These are phyloP conservation scores for Globisporangium carolinianum DNA, from an alignment of 352 stramenopile species.

Conservation along the genomic window DNA sequence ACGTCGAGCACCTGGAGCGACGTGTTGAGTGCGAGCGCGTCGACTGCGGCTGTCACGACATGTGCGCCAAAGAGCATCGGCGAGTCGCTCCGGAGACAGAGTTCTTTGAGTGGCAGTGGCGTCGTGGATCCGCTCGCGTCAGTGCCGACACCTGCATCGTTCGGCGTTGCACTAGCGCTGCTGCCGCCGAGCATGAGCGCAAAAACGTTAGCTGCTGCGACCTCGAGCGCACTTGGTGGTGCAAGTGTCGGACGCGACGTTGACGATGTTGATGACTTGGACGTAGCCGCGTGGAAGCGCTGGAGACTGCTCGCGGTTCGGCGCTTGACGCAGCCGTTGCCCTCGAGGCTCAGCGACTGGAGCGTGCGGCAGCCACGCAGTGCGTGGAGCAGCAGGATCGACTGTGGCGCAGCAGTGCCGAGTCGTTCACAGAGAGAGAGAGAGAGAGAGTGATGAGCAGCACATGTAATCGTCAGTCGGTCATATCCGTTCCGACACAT, in stretches of 20 bases:
- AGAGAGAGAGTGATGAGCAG: too few species aligned
- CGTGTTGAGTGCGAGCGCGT: slow-evolving; percentile 32
- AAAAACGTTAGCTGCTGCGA: slow-evolving; percentile 33
- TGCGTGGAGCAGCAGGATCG: slow-evolving; percentile 49
- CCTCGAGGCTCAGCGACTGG: slow-evolving; percentile 57
- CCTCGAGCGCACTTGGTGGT: slow-evolving; percentile 23
- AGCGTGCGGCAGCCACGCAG: slow-evolving; percentile 46
- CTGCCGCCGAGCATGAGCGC: slow-evolving; percentile 29
- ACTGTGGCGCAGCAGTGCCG: slow-evolving; percentile 14
- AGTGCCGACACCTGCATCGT: too few species aligned
- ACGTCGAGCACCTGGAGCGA: slow-evolving; percentile 62
- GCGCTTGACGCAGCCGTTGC: slow-evolving; percentile 50
- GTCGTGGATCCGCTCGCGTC: slow-evolving; percentile 9
- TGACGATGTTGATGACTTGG: neutral
- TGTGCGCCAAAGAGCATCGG: slow-evolving; percentile 46
- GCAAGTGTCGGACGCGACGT: neutral
- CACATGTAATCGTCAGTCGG: too few species aligned
- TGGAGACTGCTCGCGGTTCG: slow-evolving; percentile 14
- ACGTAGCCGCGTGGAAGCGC: slow-evolving; percentile 8
- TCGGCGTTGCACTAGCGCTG: too few species aligned
- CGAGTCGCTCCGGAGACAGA: slow-evolving; percentile 46
- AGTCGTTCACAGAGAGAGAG: too few species aligned
- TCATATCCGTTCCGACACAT: too few species aligned
- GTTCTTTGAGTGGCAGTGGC: slow-evolving; percentile 37
- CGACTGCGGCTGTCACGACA: slow-evolving; percentile 36